Evolutionary conservation across 179 eudicot species (phyloP), one percentile per base, ranked within the genome.

Genomic region (Spergularia azorica): DNA sequence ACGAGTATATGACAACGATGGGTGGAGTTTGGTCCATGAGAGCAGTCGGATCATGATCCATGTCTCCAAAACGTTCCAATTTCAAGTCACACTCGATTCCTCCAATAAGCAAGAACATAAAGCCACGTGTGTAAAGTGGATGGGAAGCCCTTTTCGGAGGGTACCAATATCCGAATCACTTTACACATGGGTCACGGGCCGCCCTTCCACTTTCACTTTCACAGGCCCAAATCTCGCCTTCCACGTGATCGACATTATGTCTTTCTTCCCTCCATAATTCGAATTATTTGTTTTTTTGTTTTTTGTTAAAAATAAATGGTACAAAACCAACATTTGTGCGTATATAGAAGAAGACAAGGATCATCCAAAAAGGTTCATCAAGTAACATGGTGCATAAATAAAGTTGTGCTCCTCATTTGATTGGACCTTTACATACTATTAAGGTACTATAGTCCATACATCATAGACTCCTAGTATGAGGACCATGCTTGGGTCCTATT

Each of bases 171-270:
- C 64, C 18, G 18, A 52, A 8, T 32, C 32, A 62, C 66, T 62
- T 46, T 64, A 65, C 10, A 75, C 38, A 55, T 56, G 71, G 63
- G 70, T 74, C 70, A 75, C 76, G 76, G 67, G 76, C 64, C 59
- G 39, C 36, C 36, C 14, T 9, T 70, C 41, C 13, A 1, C 73
- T 43, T 43, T 43, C 48, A 43, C 48, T 43, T 43, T 43, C 48
- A 4, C 48, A 43, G 48, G 48, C 48, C 48, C 48, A 43, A 43
- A 43, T 43, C 48, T 43, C 48, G 6, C 75, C 14, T 54, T 21
- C 15, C 73, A 70, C 61, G 73, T 70, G 73, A 70, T 26, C 21
- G 7, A 10, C 52, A 51, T 70, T 51, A 21, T 54, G 41, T 16
- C n/a, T 17, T 43, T n/a, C 18, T 10, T 59, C 48, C 8, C 48